These are phyloP conservation scores for Acmispon strigosus DNA, from an alignment of 306 rosid genomes.

Conservation along the genomic window DNA sequence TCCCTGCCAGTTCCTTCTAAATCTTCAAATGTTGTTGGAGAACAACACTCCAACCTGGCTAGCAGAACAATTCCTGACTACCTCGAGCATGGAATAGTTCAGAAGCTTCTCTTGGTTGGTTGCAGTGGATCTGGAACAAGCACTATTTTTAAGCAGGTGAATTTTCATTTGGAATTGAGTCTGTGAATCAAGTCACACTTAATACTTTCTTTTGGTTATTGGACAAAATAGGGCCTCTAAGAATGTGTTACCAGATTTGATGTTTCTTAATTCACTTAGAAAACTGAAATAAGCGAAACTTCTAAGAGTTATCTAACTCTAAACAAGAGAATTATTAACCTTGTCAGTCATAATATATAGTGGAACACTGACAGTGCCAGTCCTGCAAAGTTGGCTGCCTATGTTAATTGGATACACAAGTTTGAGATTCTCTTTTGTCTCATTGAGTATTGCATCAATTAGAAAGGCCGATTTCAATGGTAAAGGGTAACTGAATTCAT, in stretches of 20 bases:
- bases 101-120: conserved; percentile 95
- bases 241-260: neutral
- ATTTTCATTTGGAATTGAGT: neutral
- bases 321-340: conserved; percentile 1
- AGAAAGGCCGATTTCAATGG: neutral
- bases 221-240: neutral
- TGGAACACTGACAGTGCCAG: neutral
- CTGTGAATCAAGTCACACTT: neutral
- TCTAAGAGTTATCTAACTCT: conserved; percentile 6
- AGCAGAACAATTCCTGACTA: conserved; percentile 72
- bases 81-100: conserved; percentile 82
- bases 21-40: conserved; percentile 54
- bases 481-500: neutral
- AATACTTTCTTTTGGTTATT: conserved; percentile 15
- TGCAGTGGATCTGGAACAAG: conserved; percentile 93
- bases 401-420: neutral
- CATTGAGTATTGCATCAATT: neutral
- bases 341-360: conserved; percentile 3
- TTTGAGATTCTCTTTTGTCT: neutral
- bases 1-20: conserved; percentile 94
- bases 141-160: conserved; percentile 97
- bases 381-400: neutral
- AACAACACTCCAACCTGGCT: conserved; percentile 42
- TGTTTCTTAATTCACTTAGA: neutral
- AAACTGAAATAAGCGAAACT: conserved; percentile 1